Base-by-base conservation (phyloP, 352 stramenopile genomes). In the Pseudoperonospora humuli region DNA sequence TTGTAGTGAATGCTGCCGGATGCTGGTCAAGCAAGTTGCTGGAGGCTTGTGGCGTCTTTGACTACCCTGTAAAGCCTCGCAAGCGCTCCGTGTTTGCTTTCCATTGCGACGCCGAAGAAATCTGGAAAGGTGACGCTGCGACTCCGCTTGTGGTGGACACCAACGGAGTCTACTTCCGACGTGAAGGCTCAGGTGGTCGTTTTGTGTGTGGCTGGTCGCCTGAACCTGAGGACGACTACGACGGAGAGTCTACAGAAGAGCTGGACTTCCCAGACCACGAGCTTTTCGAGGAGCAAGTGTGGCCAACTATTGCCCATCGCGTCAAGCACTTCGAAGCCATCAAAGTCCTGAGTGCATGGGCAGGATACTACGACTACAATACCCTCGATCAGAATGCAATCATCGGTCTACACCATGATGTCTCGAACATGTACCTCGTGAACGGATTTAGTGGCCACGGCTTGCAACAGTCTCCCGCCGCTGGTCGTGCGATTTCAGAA, bases 281-380 rank as follows among this genome's bases (percentile, higher is more conserved):
- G 3, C 50, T 84, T 27, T 93, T 90, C 29, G 76, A 88, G 33
- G 64, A 86, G 32, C 42, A 83, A 14, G 81, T 90, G 46, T 93
- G 80, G 80, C 80, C 80, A 11, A 86, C 75, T 11, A 85, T 93
- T 29, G 80, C 80, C 2, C 51, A 70, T 35, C 73, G 80, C 18
- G 78, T 93, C 8, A 69, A 79, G 21, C 58, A 72, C 14, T 90
- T 93, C 31, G 77, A 93, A 41, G 70, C 67, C 24, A 79, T 93
- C 51, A 90, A 93, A 49, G 43, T 90, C 2, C n/a, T 86, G 18
- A 83, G 68, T 29, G 56, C 69, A 5, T 93, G 80, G 80, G 70
- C 80, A 20, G 80, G 80, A 6, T 93, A 78, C 57, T 93, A 93
- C 57, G 80, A 93, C 45, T 93, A 84, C 70, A 90, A 93, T 61